These are phyloP conservation scores for Microdochium paspali DNA, from an alignment of 2,329 filamentous ascomycete genomes.

Conservation along the genomic window DNA sequence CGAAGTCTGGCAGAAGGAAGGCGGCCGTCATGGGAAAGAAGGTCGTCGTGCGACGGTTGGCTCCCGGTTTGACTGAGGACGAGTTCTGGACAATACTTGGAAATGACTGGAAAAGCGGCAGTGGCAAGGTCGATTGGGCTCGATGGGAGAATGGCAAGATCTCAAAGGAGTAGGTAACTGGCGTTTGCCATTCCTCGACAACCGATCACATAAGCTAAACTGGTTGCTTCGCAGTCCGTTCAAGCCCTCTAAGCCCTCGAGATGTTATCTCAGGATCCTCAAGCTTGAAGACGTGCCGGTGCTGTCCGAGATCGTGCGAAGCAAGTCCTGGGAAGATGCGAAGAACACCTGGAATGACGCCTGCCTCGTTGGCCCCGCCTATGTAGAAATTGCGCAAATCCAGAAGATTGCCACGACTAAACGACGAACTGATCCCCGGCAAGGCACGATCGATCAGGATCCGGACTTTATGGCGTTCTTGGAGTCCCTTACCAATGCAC, in stretches of 20 bases:
- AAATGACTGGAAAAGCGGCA: constrained; percentile 71
- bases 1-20: constrained; percentile 36
- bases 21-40: constrained; percentile 61
- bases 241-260: constrained; percentile 72
- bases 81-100: constrained; percentile 70
- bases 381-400: constrained; percentile 74
- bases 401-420: constrained; percentile 71
- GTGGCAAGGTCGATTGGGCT: constrained; percentile 78
- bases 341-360: constrained; percentile 65
- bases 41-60: constrained; percentile 73
- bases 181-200: constrained; percentile 3
- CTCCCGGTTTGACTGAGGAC: constrained; percentile 70
- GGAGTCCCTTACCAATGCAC: constrained; percentile 69
- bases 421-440: constrained; percentile 68
- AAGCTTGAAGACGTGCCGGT: constrained; percentile 56
- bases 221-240: constrained; percentile 58
- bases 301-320: constrained; percentile 63
- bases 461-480: constrained; percentile 92
- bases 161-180: constrained; percentile 63
- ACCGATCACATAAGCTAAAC: no score
- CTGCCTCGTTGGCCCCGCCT: constrained; percentile 68
- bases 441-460: constrained; percentile 94
- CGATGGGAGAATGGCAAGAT: constrained; percentile 59
- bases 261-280: constrained; percentile 76
- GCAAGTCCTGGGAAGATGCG: constrained; percentile 68